Evolutionary conservation across 1,284 basidiomycete genomes (phyloP).

Genomic region (Ceratobasidium sp.): DNA sequence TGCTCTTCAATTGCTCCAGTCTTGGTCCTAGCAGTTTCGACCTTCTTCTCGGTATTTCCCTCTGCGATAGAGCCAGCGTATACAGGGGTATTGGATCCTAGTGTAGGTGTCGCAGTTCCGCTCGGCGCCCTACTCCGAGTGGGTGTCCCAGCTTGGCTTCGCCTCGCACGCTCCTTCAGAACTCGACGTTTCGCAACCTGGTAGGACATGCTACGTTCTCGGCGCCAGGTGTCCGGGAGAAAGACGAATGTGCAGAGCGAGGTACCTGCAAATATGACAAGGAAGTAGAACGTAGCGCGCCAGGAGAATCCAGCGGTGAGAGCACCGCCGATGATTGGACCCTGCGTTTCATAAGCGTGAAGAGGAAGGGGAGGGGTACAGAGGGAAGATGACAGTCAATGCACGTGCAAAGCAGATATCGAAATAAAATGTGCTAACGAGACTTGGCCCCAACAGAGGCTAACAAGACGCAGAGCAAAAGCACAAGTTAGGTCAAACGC

Average conservation of each 20-base stretch:
- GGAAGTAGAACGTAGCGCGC: conserved; percentile 85
- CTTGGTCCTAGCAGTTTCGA: conserved; percentile 2
- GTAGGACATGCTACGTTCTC: conserved; percentile 81
- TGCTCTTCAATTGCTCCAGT: neutral
- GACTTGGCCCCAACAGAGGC: conserved; percentile 52
- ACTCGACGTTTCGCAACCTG: conserved; percentile 61
- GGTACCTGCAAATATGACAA: conserved; percentile 69
- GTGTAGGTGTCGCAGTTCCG: conserved; percentile 30
- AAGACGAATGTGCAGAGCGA: conserved; percentile 70
- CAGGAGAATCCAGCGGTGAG: conserved; percentile 76
- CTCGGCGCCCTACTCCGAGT: conserved; percentile 6
- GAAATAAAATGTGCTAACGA: conserved; percentile 47
- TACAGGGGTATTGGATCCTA: conserved; percentile 44
- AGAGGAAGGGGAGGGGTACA: neutral
- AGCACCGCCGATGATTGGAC: conserved; percentile 74
- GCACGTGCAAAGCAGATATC: conserved; percentile 25
- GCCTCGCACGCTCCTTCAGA: conserved; percentile 44
- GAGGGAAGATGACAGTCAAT: neutral
- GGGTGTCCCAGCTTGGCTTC: conserved; percentile 19
- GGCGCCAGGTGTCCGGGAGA: conserved; percentile 84
- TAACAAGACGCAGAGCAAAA: conserved; percentile 11
- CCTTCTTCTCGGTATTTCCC: conserved; percentile 3
- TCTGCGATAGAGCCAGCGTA: conserved; percentile 46
- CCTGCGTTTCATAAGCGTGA: conserved; percentile 58
- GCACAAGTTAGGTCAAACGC: conserved; percentile 16